Percentiles rank a stretch among this genome's conserved stretches.
These are phyloP conservation scores for Zoysia matrella DNA, from an alignment of 202 grass and related monocot species.

Conservation along the genomic window DNA sequence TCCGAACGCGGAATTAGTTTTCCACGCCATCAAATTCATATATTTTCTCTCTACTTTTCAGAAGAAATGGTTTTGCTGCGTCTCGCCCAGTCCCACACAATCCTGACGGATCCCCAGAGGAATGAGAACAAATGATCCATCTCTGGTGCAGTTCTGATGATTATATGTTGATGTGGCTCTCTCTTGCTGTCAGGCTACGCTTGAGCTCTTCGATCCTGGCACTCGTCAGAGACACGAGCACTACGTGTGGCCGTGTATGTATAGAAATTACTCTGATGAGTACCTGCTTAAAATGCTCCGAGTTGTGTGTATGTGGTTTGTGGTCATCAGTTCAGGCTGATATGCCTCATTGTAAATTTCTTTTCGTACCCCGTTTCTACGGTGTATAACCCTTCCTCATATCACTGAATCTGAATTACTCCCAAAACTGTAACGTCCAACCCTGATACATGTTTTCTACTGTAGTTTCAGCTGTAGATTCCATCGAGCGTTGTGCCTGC, in stretches of 20 bases:
- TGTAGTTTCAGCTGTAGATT: neutral
- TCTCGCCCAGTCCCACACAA: constrained; percentile 67
- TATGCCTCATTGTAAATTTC: constrained; percentile 31
- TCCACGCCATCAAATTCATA: neutral
- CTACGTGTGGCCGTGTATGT: neutral
- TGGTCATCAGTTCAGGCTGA: constrained; percentile 22
- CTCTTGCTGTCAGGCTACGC: neutral
- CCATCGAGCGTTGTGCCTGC: neutral
- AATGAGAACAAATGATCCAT: neutral
- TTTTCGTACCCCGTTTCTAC: neutral
- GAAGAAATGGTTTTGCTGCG: constrained; percentile 77
- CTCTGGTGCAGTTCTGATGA: constrained; percentile 33
- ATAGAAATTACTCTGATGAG: constrained; percentile 40
- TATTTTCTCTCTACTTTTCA: constrained; percentile 18
- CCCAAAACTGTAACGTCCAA: neutral
- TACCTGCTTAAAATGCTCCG: constrained; percentile 15
- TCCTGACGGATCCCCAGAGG: constrained; percentile 45
- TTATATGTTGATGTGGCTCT: constrained; percentile 26
- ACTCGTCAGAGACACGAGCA: constrained; percentile 6
- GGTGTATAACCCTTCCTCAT: constrained; percentile 17
- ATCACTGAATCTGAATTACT: constrained; percentile 12
- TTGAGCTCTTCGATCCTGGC: neutral
- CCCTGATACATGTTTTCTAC: neutral
- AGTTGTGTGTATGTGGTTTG: constrained; percentile 5
- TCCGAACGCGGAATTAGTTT: neutral